Evolutionary conservation across 441 rosid genomes (phyloP), one percentile per base, ranked within the genome.

Genomic region (Erodium trifolium): DNA sequence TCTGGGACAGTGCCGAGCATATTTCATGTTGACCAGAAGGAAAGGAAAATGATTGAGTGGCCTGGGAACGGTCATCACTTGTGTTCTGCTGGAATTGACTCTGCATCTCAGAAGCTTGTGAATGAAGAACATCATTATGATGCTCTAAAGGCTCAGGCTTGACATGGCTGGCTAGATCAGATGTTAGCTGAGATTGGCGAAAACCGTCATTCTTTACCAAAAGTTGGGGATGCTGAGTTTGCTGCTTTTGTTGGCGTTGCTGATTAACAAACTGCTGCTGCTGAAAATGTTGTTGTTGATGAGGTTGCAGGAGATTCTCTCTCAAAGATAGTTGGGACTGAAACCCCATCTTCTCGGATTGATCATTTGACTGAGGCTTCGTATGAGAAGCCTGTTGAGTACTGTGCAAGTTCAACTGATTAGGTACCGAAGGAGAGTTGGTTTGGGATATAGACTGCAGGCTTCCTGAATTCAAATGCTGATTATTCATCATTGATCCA

Each of bases 81-180:
- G 82, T 75, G 75, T 79, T 88, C 69, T 85, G 89, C 80, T 83
- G 93, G 70, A 84, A 87, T 63, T 87, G 96, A 71, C 83, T 90
- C 80, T 86, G 96, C 75, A 85, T 68, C 72, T 87, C 94, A 53
- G 91, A 76, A 75, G 83, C 79, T 80, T 86, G 92, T 11, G 91
- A 79, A 71, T 80, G 88, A 70, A 83, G 71, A 73, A 78, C 74
- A 68, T 84, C 89, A 64, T 76, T 77, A 67, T 76, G 87, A 73
- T 74, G 88, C 76, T 86, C 97, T 69, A 81, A 73, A 65, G 93
- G 90, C 82, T 93, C 98, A 70, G 67, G 84, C 87, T 96, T 91
- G 68, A 88, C 85, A 66, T 86, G 96, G 69, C 60, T 70, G 71
- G 80, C 81, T 55, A 78, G 81, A 79, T 85, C 90, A 60, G 96